Conservation (phyloP, 192 early-diverging fungal species). For the Phlyctochytrium planicorne region DNA sequence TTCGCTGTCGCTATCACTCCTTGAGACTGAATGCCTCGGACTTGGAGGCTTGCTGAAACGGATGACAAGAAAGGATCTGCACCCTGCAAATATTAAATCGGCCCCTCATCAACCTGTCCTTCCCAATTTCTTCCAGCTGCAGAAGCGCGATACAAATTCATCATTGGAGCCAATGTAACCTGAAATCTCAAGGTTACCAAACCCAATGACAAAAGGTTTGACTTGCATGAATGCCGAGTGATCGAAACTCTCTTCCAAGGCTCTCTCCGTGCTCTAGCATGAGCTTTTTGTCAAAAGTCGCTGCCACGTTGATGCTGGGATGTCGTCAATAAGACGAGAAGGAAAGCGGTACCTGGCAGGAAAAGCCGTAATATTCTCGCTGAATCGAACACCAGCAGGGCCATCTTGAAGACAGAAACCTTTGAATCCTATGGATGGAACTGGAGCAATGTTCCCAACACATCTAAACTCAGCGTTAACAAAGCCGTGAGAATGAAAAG, state of each 20-base stretch:
- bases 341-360: constrained; percentile 21
- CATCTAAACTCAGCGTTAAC: constrained; percentile 19
- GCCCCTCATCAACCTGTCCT: too few relatives aligned
- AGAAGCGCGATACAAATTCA: constrained; percentile 33
- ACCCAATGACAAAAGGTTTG: not conserved
- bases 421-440: constrained; percentile 40
- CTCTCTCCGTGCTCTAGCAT: constrained; percentile 43
- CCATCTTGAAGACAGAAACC: constrained; percentile 56
- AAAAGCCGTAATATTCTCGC: constrained; percentile 40
- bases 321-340: not conserved
- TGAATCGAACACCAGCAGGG: constrained; percentile 38
- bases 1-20: constrained; percentile 61
- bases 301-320: constrained; percentile 50
- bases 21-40: constrained; percentile 44
- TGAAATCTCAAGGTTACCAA: not conserved
- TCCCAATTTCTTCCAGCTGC: constrained; percentile 45
- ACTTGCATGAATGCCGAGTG: constrained; percentile 45
- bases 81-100: too few relatives aligned
- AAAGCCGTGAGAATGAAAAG: not conserved
- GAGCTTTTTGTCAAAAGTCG: constrained; percentile 49
- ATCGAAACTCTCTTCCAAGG: constrained; percentile 51
- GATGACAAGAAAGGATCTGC: constrained; percentile 49
- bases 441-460: constrained; percentile 47
- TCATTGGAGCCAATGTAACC: constrained; percentile 34
- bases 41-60: constrained; percentile 23